A percentile compares a stretch with the other conserved stretches of the same genome.
Conservation (phyloP, 116 monocot species). For the Iris pallida region DNA sequence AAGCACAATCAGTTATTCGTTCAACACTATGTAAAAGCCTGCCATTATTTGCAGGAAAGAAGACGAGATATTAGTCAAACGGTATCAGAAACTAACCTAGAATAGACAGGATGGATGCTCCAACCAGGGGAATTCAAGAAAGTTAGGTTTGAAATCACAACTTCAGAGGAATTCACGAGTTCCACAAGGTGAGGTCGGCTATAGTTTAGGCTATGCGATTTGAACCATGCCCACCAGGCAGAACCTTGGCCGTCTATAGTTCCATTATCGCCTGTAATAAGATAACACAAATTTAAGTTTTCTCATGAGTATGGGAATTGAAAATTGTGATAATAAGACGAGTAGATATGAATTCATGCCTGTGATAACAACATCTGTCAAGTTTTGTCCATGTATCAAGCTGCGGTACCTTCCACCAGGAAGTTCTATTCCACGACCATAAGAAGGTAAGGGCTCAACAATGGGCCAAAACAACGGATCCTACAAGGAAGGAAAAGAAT, state of each 20-base stretch:
- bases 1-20: not conserved
- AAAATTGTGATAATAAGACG: not conserved
- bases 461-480: conserved; percentile 66
- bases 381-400: conserved; percentile 69
- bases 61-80: not conserved
- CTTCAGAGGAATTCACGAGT: conserved; percentile 37
- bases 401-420: conserved; percentile 67
- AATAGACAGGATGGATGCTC: conserved; percentile 83
- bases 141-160: conserved; percentile 75
- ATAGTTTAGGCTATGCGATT: conserved; percentile 46
- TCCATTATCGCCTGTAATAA: conserved; percentile 70
- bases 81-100: conserved; percentile 36
- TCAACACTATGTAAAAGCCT: not conserved
- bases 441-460: conserved; percentile 79
- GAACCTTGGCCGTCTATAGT: conserved; percentile 84
- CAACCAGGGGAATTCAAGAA: conserved; percentile 74
- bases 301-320: not conserved
- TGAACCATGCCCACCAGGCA: conserved; percentile 78
- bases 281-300: no score
- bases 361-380: conserved; percentile 86
- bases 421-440: conserved; percentile 67
- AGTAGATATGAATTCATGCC: conserved; percentile 24
- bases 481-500: conserved; percentile 27
- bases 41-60: no score
- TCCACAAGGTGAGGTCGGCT: conserved; percentile 78